Conservation (phyloP, 805 yeast genomes). For the Teunomyces lycoperdinae region DNA sequence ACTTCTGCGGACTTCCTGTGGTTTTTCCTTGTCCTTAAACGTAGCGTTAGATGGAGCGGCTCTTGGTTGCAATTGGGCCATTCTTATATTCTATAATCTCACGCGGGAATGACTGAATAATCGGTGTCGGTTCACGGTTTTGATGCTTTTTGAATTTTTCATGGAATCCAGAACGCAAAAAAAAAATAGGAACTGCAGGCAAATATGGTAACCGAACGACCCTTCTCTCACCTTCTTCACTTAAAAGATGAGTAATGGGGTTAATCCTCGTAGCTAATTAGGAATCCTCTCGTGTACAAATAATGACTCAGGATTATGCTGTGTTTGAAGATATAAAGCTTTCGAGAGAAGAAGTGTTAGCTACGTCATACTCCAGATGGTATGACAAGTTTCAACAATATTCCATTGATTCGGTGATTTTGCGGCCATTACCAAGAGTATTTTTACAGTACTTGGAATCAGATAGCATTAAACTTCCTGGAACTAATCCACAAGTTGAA, state of each 20-base stretch:
- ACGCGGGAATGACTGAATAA: not conserved
- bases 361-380: constrained; percentile 38
- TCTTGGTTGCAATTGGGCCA: constrained; percentile 8
- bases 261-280: not conserved
- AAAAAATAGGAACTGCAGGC: not conserved
- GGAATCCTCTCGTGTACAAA: too few species aligned
- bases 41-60: constrained; percentile 70
- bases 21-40: constrained; percentile 90
- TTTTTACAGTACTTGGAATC: constrained; percentile 39
- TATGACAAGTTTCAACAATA: constrained; percentile 19
- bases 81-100: not conserved
- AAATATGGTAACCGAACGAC: not conserved
- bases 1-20: constrained; percentile 87
- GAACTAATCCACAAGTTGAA: constrained; percentile 30
- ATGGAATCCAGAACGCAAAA: not conserved
- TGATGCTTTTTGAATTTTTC: not conserved
- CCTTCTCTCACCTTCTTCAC: not conserved
- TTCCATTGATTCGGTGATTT: constrained; percentile 20
- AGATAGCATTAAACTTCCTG: constrained; percentile 60
- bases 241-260: not conserved
- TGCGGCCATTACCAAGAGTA: constrained; percentile 31
- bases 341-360: constrained; percentile 25
- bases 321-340: constrained; percentile 28
- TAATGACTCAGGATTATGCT: constrained; percentile 12
- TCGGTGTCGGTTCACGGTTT: not conserved